Evolutionary conservation across 352 stramenopile genomes (phyloP), one percentile per base, ranked within the genome.

Genomic region (Lagenidium sp.): DNA sequence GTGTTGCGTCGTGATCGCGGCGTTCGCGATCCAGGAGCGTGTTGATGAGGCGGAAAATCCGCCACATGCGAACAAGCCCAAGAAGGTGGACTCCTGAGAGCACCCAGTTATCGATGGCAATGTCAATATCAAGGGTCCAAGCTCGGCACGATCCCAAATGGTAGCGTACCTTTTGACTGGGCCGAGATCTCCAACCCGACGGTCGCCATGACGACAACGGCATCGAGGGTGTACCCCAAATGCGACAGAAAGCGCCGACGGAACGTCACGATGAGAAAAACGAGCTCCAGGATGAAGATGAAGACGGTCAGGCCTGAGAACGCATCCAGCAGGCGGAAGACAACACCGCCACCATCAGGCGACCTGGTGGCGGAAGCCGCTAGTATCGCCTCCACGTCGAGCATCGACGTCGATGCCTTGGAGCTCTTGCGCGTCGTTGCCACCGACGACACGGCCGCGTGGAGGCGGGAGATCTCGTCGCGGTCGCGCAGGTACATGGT

Each of bases 251-350:
- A 85, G 23, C 58, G 49, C 0, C 45, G 47, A 6, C 57, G 62
- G 41, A 85, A 89, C 1, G 60, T 62, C 10, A 48, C 44, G 13
- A 62, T 18, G 13, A 85, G 41, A 29, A 82, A 49, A 0, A 30
- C 26, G 19, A 86, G 20, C 41, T 89, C 76, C 13, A 85, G 51
- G 24, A 79, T 25, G 41, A 85, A 89, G 34, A 82, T 37, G 28
- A 79, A 60, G 8, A 81, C 44, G 8, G 73, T 80, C 39, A 89
- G 82, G 8, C 73, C 63, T 6, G 63, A 63, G 18, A 85, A 60
- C 10, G 73, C 68, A 25, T 75, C 58, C n/a, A 84, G 41, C 6
- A 80, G 41, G 11, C 63, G 61, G 47, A 78, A 37, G 11, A 34
- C 42, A 18, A 48, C 20, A 13, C 44, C 22, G n/a, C n/a, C n/a